Base-by-base conservation (phyloP, 1,284 basidiomycete species). In the Butyriboletus appendiculatus region DNA sequence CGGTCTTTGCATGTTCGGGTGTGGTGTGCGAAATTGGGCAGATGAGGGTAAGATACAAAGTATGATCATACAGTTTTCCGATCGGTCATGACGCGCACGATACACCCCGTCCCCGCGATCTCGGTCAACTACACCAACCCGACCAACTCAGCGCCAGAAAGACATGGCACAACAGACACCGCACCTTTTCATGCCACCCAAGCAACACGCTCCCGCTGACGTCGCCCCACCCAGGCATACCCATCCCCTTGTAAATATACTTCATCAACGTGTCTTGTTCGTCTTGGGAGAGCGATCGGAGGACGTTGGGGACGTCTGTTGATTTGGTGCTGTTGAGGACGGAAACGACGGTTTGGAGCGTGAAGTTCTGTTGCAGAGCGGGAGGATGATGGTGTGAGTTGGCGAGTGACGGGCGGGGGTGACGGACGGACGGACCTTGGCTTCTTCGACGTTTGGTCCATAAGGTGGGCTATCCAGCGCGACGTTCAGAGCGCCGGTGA, bases 201-300 rank as follows among this genome's bases (percentile, higher is more conserved):
- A 99, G 78, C 47, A 99, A 76, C 20, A 98, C 94, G 61, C 93
- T 95, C 41, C 92, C 92, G 62, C 85, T 90, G 61, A 91, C 84
- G 67, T 93, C 93, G 48, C 86, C 88, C 82, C 85, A 90, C 44
- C 84, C 92, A 12, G 89, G 86, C 77, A 86, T 80, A 7, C 79
- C 91, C 91, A 94, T 94, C 32, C 90, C 95, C 76, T 99, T 99
- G 85, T 99, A 99, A 24, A 99, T 76, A 69, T 97, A 99, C 71
- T 97, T 98, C 96, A 98, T 99, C 53, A 98, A 79, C 34, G 87
- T 92, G 67, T 98, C 96, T 64, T 97, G 94, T 59, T 91, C 81
- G 45, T 93, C 88, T 57, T 85, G 81, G 8, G 85, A 82, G 39
- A 98, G 81, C 1, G 80, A 72, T 67, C 88, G 90, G 67, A 98